Evolutionary conservation across 495 filamentous ascomycete genomes (phyloP), one percentile per base, ranked within the genome.

Genomic region (Aspergillus leporis): DNA sequence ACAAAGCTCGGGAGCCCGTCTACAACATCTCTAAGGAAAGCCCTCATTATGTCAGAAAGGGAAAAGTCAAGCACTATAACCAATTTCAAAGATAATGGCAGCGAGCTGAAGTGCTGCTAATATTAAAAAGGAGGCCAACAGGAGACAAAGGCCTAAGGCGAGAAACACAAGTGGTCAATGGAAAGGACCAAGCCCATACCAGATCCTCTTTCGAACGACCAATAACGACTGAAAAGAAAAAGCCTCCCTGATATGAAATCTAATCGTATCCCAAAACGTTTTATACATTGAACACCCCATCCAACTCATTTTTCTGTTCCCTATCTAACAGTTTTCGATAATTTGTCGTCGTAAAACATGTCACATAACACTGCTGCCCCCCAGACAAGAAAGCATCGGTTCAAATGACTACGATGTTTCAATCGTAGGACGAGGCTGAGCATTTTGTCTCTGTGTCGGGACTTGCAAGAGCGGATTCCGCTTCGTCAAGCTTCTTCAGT

Each of bases 301-400:
- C 38, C 38, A 41, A n/a, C 38, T 14, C 38, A 2, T 16, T 18
- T 41, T 16, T 36, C 50, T n/a, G 30, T 21, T n/a, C 10, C 12
- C 30, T 34, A 5, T 32, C 38, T n/a, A 51, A 58, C 49, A 43
- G 34, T n/a, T 28, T 7, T 8, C 38, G 16, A n/a, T 21, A 30
- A 25, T 31, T 21, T 30, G n/a, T 7, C 10, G 40, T 58, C 59
- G 53, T 59, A 62, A 60, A 56, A 52, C 55, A 62, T 59, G 45
- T 59, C 54, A 43, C 53, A 53, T 59, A 50, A 62, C n/a, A 36
- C n/a, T 18, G 38, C 43, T 32, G 9, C 36, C 28, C 49, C 45
- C 19, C n/a, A 7, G n/a, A 5, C 22, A 36, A 30, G n/a, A 21
- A 25, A 28, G 19, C 34, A 40, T 38, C 6, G 38, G 38, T 18